These are phyloP conservation scores for Cryptosporidium felis DNA, from an alignment of 169 alveolate species.

Conservation along the genomic window DNA sequence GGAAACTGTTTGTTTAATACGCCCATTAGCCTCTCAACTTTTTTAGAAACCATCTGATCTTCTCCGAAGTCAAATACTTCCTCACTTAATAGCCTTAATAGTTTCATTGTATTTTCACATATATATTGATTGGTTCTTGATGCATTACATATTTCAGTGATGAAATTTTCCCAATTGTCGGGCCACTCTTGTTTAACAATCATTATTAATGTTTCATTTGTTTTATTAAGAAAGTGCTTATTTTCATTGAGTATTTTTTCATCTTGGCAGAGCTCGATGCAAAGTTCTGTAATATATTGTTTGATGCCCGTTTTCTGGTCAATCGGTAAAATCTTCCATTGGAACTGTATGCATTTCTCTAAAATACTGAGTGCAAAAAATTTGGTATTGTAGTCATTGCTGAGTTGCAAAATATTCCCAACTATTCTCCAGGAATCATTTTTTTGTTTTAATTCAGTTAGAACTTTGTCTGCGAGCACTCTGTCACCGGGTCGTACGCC, in stretches of 20 bases:
- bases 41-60: conserved; percentile 87
- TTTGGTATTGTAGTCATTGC: conserved; percentile 84
- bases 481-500: conserved; percentile 81
- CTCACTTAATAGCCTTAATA: conserved; percentile 95
- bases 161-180: conserved; percentile 97
- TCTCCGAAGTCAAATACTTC: conserved; percentile 93
- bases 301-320: conserved; percentile 86
- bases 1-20: conserved; percentile 79
- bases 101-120: conserved; percentile 97
- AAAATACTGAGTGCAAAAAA: conserved; percentile 87
- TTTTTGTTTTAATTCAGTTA: conserved; percentile 85
- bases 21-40: conserved; percentile 83
- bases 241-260: conserved; percentile 81
- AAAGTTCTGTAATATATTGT: conserved; percentile 84
- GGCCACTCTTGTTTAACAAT: conserved; percentile 98
- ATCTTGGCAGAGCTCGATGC: conserved; percentile 75
- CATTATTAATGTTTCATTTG: conserved; percentile 85
- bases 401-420: conserved; percentile 84
- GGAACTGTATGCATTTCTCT: conserved; percentile 85
- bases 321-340: conserved; percentile 87
- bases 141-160: conserved; percentile 97
- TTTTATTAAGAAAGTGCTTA: conserved; percentile 85
- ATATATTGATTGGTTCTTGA: conserved; percentile 92
- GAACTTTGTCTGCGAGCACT: conserved; percentile 86
- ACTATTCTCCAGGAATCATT: conserved; percentile 91